phyloP scores from a whole-genome alignment of 139 green algal species.

The Tetradesmus lagerheimii region DNA sequence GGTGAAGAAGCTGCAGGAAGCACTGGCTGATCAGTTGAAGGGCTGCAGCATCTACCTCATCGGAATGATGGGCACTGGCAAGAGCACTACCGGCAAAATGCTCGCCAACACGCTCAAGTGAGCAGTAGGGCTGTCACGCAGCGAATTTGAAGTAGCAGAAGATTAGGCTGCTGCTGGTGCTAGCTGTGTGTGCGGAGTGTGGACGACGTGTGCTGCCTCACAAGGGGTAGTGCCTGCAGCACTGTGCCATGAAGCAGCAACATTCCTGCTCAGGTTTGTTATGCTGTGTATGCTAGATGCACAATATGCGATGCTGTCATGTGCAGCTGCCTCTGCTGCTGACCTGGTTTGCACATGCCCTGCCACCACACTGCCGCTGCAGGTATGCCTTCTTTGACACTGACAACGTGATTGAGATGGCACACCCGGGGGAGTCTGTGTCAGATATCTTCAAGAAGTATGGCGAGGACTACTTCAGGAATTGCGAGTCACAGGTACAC shows the following conservation, averaged over 20 bases:
- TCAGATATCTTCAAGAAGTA: constrained; percentile 86
- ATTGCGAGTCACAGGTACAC: constrained; percentile 76
- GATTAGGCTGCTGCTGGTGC: neutral
- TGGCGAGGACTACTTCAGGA: constrained; percentile 88
- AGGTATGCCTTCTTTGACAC: constrained; percentile 92
- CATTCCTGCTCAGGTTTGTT: neutral
- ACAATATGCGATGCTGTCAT: neutral
- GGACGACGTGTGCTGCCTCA: too few relatives aligned
- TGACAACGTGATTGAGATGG: constrained; percentile 82
- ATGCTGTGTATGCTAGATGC: neutral
- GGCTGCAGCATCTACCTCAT: constrained; percentile 90
- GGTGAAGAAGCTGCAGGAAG: constrained; percentile 59
- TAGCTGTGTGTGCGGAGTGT: too few relatives aligned
- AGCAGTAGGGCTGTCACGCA: neutral
- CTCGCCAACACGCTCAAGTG: constrained; percentile 69
- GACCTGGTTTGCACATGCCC: neutral
- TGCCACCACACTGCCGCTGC: neutral
- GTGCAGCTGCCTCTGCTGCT: neutral
- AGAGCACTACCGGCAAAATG: constrained; percentile 74
- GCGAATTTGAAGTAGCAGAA: neutral
- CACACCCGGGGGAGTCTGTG: constrained; percentile 68
- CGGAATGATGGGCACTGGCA: constrained; percentile 93
- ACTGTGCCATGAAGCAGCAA: neutral
- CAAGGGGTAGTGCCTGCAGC: neutral
- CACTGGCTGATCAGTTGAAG: constrained; percentile 53